Evolutionary conservation across 2,329 filamentous ascomycete genomes (phyloP).

Genomic region (Mariannaea sp.): DNA sequence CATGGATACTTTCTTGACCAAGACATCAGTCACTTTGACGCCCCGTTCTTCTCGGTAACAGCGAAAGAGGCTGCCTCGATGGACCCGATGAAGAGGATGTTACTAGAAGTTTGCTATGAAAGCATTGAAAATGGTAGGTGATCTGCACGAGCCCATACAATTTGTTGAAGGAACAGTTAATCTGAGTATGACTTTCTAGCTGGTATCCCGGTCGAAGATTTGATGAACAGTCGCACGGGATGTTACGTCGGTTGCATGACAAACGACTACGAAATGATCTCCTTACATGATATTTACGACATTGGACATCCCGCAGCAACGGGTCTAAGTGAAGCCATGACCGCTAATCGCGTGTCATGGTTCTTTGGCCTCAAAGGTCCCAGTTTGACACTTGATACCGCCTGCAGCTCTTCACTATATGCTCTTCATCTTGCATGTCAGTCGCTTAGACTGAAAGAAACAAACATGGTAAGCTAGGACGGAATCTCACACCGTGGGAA

Average conservation of each 20-base stretch:
- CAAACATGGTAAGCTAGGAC: neutral
- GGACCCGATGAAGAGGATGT: conserved; percentile 5
- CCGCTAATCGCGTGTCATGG: conserved; percentile 2
- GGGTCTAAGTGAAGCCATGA: neutral
- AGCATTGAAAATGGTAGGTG: neutral
- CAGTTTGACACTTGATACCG: neutral
- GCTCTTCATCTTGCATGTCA: conserved; percentile 2
- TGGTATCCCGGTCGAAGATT: neutral
- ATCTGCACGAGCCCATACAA: neutral
- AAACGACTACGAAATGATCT: neutral
- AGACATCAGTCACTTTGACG: neutral
- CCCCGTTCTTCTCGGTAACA: conserved; percentile 2
- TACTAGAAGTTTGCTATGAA: conserved; percentile 1
- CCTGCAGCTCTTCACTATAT: conserved; percentile 1
- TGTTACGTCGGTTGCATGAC: neutral
- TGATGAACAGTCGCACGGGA: neutral
- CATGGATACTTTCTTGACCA: neutral
- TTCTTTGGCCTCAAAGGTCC: conserved; percentile 1
- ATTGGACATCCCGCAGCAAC: neutral
- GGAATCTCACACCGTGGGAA: neutral
- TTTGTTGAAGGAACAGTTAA: neutral
- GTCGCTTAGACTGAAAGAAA: neutral
- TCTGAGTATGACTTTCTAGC: neutral
- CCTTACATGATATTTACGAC: neutral
- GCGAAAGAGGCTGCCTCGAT: conserved; percentile 2